These are phyloP conservation scores for Kwoniella heveanensis DNA, from an alignment of 768 basidiomycete genomes.

Conservation along the genomic window DNA sequence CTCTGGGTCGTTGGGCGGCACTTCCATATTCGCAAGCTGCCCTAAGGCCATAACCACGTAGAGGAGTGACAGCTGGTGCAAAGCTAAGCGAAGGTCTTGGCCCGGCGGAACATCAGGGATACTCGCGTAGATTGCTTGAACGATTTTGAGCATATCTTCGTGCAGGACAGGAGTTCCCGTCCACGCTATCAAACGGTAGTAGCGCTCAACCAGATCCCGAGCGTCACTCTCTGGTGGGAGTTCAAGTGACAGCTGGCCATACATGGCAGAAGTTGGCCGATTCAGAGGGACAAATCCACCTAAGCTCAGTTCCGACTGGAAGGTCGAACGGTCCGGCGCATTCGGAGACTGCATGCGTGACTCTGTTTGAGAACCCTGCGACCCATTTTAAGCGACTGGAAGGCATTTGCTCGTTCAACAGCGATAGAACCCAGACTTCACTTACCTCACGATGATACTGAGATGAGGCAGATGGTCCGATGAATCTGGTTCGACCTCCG, in stretches of 20 bases:
- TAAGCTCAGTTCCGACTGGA: too few relatives aligned
- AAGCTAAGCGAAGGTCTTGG: background rate
- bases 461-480: slow-evolving; percentile 1
- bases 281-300: too few relatives aligned
- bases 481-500: background rate
- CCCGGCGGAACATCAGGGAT: background rate
- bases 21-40: background rate
- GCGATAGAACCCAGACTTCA: background rate
- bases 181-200: background rate
- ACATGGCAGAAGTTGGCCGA: too few relatives aligned
- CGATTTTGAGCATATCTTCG: background rate
- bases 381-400: too few relatives aligned
- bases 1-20: background rate
- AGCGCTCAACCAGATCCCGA: background rate
- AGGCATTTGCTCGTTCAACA: too few relatives aligned
- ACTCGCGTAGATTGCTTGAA: too few relatives aligned
- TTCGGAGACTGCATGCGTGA: too few relatives aligned
- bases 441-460: background rate
- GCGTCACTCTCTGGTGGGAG: background rate
- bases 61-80: background rate
- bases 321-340: too few relatives aligned
- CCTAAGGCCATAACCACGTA: background rate
- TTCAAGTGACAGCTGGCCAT: too few relatives aligned
- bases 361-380: too few relatives aligned
- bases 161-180: background rate